Base-by-base conservation (phyloP, 2,329 filamentous ascomycete genomes). In the Alternaria infectoria region DNA sequence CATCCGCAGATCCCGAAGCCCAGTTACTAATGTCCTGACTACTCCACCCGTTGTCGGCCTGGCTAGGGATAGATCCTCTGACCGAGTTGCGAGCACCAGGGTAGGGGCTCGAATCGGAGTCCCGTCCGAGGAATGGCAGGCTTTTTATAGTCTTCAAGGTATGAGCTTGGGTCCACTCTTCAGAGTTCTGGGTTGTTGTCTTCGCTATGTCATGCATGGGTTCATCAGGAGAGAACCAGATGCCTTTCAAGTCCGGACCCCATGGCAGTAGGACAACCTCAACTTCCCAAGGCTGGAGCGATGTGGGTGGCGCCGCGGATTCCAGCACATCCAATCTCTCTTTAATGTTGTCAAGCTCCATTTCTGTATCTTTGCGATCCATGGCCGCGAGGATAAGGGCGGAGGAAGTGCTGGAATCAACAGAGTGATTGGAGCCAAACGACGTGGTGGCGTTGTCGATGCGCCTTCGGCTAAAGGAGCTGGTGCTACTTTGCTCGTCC, bases 191-290 rank as follows among this genome's bases (percentile, higher is more conserved):
- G 11, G 82, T 82, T 10, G 72, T 75, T 3, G 74, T 68, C 15
- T 66, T 72, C 32, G 76, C 69, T 7, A 72, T 61, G 65, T 81
- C 71, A 64, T 79, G 77, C 71, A 78, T 78, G 59, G 75, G 77
- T 62, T 81, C 82, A 51, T 77, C 76, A 9, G 80, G 74, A 9
- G 82, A 79, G 57, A 82, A 85, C 86, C 86, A 88, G 21, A 87
- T 81, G 3, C 86, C 86, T 63, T 80, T 81, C 21, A 88, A 73
- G n/a, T 83, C 77, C 45, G 81, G 78, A 5, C 86, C 86, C 76
- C 92, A 95, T 1, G 92, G 92, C 8, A 94, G 77, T 61, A 93
- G 88, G 1, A 94, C 88, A 5, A 94, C 89, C 73, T 94, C 91
- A 2, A 95, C 82, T 67, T 91, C 87, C 90, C 91, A 93, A 0